Conservation (phyloP, 371 early-diverging fungal species). For the Rhizopus microsporus region DNA sequence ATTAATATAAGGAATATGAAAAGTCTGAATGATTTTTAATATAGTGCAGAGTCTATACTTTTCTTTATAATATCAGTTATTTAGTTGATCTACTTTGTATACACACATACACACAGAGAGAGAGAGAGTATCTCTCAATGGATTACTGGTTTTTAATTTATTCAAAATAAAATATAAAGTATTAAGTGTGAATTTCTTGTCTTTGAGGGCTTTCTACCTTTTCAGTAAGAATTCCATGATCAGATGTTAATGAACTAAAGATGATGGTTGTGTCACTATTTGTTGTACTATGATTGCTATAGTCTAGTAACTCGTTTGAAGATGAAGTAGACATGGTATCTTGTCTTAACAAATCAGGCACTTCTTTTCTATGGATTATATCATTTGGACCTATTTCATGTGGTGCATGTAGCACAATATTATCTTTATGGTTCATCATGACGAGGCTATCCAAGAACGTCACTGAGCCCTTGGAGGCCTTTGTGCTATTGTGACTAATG, state of each 20-base stretch:
- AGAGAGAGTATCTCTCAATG: no score
- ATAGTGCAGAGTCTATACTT: no score
- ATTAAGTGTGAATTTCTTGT: background rate
- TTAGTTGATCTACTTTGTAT: no score
- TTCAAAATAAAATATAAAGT: no score
- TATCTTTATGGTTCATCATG: background rate
- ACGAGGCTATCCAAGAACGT: conserved; percentile 2
- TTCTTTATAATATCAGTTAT: no score
- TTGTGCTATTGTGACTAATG: conserved; percentile 2
- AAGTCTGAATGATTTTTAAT: no score
- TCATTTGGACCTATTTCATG: conserved; percentile 24
- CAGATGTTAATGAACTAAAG: background rate
- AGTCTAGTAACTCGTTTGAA: background rate
- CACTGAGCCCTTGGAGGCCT: background rate
- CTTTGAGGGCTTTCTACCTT: background rate
- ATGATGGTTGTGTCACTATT: background rate
- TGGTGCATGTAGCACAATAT: conserved; percentile 2
- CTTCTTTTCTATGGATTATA: conserved; percentile 4
- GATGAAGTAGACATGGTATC: background rate
- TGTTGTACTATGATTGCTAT: background rate
- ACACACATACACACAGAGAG: no score
- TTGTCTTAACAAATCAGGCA: background rate
- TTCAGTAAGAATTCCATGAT: background rate
- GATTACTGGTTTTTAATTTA: no score
- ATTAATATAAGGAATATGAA: background rate